phyloP scores from a whole-genome alignment of 106 monocot species.

The Dendrobium catenatum region DNA sequence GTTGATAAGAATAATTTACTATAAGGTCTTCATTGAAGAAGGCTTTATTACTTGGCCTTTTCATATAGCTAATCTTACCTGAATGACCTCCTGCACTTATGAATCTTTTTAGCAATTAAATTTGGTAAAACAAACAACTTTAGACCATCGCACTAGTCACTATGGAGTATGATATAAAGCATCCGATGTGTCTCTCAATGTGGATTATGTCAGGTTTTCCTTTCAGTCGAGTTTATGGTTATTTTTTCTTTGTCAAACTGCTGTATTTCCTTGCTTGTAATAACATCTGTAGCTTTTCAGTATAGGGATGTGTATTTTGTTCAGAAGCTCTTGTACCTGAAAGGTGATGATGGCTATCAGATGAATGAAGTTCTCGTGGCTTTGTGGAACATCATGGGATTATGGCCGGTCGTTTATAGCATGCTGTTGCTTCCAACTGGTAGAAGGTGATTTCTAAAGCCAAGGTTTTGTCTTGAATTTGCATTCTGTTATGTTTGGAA shows the following conservation, averaged over 20 bases:
- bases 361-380: constrained; percentile 96
- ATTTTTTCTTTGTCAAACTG: not conserved
- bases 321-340: constrained; percentile 74
- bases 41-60: too few relatives aligned
- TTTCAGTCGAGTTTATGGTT: too few relatives aligned
- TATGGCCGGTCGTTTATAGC: constrained; percentile 86
- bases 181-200: not conserved
- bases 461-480: not conserved
- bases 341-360: constrained; percentile 83
- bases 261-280: not conserved
- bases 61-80: too few relatives aligned
- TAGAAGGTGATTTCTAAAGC: constrained; percentile 60
- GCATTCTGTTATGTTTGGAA: not conserved
- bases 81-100: not conserved
- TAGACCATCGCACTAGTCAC: not conserved
- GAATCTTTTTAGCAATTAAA: not conserved
- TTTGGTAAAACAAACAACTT: not conserved
- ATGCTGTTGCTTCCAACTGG: constrained; percentile 85
- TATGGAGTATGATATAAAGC: not conserved
- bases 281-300: constrained; percentile 28
- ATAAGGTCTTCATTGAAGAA: too few relatives aligned
- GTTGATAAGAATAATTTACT: too few relatives aligned
- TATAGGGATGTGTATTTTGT: constrained; percentile 77
- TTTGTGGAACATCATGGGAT: constrained; percentile 88
- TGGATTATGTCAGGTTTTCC: not conserved